Evolutionary conservation across 805 yeast species (phyloP), one percentile per base, ranked within the genome.

Genomic region (Suhomyces pyralidae): DNA sequence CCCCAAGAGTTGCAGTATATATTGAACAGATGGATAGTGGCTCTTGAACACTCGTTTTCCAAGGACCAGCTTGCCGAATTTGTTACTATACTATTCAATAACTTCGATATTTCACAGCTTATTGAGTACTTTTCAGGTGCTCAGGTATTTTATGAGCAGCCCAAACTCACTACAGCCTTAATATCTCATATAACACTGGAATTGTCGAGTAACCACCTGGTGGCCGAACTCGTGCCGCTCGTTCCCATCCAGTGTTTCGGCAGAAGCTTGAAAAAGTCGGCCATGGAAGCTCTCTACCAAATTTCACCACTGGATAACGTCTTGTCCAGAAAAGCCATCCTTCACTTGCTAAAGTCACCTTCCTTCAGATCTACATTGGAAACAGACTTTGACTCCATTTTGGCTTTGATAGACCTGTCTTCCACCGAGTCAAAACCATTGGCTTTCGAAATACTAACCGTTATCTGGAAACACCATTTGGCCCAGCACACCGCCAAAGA

Each of bases 301-400:
- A 40, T 49, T 42, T 17, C 52, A 5, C 49, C 45, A 14, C 22
- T 32, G 10, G 40, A 40, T 4, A 54, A 45, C 20, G 26, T 56
- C 0, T 26, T 49, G 0, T 24, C 65, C 14, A 55, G 64, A 30
- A 51, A 57, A 2, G 55, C 71, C 2, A 59, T 83, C n/a, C 25
- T 56, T 3, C 78, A 77, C 51, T 57, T 83, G 10, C 62, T 83
- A 26, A 59, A 63, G 8, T 71, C 77, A 8, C 88, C 89, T 6
- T 79, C 87, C 0, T 80, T 75, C 60, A 81, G 70, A 58, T 78
- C 89, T 0, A 58, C 60, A 1, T 57, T 85, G 10, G 92, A 86
- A 62, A 62, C 68, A 0, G 71, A 80, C 44, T 58, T 73, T 28
- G 46, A 59, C 1, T 46, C 49, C 0, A 49, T 74, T 3, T 55